These are phyloP conservation scores for Fusarium torulosum DNA, from an alignment of 2,329 filamentous ascomycete species.

Conservation along the genomic window DNA sequence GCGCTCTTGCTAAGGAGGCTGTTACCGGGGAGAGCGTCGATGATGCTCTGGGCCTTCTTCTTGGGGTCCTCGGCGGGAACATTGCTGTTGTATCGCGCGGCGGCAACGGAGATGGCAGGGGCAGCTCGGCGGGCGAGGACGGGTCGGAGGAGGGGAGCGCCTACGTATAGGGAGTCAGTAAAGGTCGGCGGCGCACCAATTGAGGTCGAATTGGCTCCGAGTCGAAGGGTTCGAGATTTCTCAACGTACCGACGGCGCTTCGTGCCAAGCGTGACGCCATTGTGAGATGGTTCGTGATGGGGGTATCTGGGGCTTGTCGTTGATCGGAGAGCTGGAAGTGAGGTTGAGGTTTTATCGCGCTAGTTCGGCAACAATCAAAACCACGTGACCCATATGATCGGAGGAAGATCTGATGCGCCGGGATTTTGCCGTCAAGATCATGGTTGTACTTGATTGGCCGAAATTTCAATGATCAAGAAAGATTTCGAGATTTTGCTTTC, in stretches of 20 bases:
- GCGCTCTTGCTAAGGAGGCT: conserved; percentile 95
- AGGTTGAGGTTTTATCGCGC: conserved; percentile 65
- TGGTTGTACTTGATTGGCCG: conserved; percentile 47
- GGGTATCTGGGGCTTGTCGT: conserved; percentile 61
- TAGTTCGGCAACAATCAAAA: conserved; percentile 55
- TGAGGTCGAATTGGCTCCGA: conserved; percentile 36
- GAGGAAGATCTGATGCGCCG: conserved; percentile 45
- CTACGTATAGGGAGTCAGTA: conserved; percentile 60
- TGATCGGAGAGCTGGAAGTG: conserved; percentile 60
- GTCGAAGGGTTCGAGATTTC: conserved; percentile 24
- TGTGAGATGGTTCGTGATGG: conserved; percentile 73
- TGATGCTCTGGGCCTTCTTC: conserved; percentile 95
- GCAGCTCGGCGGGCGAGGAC: conserved; percentile 80
- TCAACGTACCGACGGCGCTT: conserved; percentile 88
- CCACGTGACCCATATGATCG: conserved; percentile 53
- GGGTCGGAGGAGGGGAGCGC: conserved; percentile 91
- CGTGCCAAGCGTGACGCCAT: conserved; percentile 99
- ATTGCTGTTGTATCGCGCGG: conserved; percentile 78
- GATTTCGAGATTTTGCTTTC: conserved; percentile 49
- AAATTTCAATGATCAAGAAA: conserved; percentile 48
- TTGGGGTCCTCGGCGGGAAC: conserved; percentile 90
- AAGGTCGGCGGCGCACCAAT: conserved; percentile 48
- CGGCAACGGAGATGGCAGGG: conserved; percentile 78
- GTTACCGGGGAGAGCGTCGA: conserved; percentile 93
- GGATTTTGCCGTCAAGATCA: conserved; percentile 43